Evolutionary conservation across 345 rosid species (phyloP), one percentile per base, ranked within the genome.

Genomic region (Eutrema japonicum): DNA sequence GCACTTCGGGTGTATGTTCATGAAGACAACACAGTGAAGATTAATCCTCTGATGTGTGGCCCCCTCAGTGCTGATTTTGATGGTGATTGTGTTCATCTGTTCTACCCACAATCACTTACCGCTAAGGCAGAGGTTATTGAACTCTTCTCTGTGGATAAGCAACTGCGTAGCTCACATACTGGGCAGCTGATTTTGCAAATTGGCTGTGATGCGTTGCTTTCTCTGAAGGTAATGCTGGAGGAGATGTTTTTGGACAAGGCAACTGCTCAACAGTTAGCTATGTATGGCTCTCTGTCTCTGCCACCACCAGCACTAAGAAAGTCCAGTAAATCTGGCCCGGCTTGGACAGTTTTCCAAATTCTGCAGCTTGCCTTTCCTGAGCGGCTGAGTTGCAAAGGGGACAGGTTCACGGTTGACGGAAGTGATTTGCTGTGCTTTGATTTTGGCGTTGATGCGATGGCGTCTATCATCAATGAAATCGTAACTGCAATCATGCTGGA

Each of bases 21-120:
- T 38, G 96, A 92, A 54, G 99, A 90, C 70, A 97, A 95, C 79
- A 86, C 93, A 0, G 99, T 95, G 48, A 95, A 95, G 82, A 92
- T 95, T 8, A 95, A 95, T 66, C 99, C 97, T 30, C 73, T 95
- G 9, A 95, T 95, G 49, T 95, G 99, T 81, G 84, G 91, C 37
- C 99, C 99, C 4, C 65, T 95, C 45, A 84, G 97, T 82, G 97
- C 99, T 72, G 99, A 95, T 77, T 95, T 95, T 76, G 99, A 95
- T 82, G 99, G 99, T 12, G 97, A 95, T 58, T 95, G 99, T 49
- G 81, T 95, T 74, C 97, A 95, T 75, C 66, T 95, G 4, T 95
- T 95, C 73, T 95, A 92, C 76, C 99, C 99, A 0, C 97, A 95
- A 76, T 89, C 96, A 7, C 85, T 86, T 63, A 79, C 83, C 27